Evolutionary conservation across 257 asterid genomes (phyloP), one percentile per base, ranked within the genome.

Genomic region (Fraxinus anomala): DNA sequence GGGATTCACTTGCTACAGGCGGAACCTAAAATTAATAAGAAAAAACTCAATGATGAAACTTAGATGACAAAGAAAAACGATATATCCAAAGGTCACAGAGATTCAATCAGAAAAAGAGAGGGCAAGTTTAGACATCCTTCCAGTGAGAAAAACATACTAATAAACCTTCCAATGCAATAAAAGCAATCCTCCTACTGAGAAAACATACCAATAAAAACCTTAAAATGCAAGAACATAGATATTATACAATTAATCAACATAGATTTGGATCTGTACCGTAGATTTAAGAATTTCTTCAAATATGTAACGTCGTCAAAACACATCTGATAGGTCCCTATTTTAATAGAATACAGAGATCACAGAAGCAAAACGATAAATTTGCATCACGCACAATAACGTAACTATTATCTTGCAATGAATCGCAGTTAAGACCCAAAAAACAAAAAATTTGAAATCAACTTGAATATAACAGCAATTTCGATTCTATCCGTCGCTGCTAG

Each of bases 1-100:
- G 97, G 83, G 86, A 37, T 80, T 95, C 98, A 72, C 84, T 86
- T 37, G 88, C 81, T 74, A 77, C 85, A 63, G 85, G 83, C 9
- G 91, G 97, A 69, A 96, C 97, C 99, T 96, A 81, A 10, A 84
- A 88, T 78, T 59, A 26, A 83, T 40, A 79, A 83, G 75, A 65
- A 40, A 79, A 70, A 31, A 39, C 79, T 80, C 82, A 61, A 26
- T 75, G 70, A 30, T 63, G 72, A 66, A 61, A 30, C 66, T 40
- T 61, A 42, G 73, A 44, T 31, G 69, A 33, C 30, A 44, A 73
- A 16, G 33, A 77, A 42, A 78, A 42, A 59, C 5, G 70, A 54
- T 54, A 70, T 59, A 63, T 40, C 49, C 49, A 51, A 37, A 42
- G 68, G 73, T 47, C 39, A 54, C 36, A 72, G 66, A 33, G 6